These are phyloP conservation scores for Canariomyces notabilis DNA, from an alignment of 2,329 filamentous ascomycete species.

Conservation along the genomic window DNA sequence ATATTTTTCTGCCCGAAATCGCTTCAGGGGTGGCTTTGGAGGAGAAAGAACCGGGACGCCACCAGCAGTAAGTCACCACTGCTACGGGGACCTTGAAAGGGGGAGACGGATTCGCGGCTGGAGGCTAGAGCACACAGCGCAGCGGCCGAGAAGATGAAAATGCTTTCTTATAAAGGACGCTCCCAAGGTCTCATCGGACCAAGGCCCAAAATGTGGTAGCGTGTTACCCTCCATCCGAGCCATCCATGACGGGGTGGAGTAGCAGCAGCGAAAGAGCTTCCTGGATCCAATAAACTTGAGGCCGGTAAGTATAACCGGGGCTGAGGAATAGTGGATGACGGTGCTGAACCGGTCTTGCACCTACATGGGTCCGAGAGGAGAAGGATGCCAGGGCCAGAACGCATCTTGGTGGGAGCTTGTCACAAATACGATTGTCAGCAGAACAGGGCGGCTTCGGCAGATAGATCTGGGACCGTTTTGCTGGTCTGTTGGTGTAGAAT, in stretches of 20 bases:
- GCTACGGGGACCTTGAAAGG: background rate
- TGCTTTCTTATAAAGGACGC: background rate
- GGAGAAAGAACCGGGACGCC: background rate
- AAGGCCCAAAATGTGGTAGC: background rate
- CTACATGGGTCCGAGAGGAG: background rate
- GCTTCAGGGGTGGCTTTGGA: background rate
- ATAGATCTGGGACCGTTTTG: constrained; percentile 12
- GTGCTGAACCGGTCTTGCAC: constrained; percentile 7
- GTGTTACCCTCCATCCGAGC: background rate
- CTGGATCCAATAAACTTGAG: background rate
- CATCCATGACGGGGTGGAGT: background rate
- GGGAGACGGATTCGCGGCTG: background rate
- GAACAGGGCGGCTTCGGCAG: constrained; percentile 11
- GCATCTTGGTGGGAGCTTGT: background rate
- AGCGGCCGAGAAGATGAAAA: background rate
- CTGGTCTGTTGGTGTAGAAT: no score
- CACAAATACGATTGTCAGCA: background rate
- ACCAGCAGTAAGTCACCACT: background rate
- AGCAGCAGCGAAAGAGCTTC: background rate
- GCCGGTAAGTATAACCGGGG: constrained; percentile 10
- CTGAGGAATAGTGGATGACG: background rate
- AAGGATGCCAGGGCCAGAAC: background rate
- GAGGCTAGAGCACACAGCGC: background rate
- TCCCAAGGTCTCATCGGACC: no score
- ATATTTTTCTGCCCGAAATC: background rate